These are phyloP conservation scores for Populus alba DNA, from an alignment of 345 rosid genomes.

Conservation along the genomic window DNA sequence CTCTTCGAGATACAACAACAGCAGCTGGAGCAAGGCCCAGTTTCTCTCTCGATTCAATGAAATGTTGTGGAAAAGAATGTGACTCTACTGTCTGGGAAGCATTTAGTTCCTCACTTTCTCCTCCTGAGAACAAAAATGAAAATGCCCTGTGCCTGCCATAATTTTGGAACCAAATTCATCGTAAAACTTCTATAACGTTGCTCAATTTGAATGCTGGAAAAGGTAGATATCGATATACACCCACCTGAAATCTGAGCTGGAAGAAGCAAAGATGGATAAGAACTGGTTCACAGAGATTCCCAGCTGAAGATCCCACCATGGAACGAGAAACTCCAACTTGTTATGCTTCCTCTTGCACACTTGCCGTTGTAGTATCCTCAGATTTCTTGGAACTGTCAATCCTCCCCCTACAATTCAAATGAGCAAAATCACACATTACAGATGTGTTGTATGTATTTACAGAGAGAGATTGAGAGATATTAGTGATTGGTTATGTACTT, in stretches of 20 bases:
- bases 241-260: slow-evolving; percentile 83
- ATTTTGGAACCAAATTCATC: not conserved
- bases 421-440: slow-evolving; percentile 1
- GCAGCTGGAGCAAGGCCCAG: slow-evolving; percentile 87
- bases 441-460: not conserved
- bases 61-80: slow-evolving; percentile 81
- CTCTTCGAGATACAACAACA: slow-evolving; percentile 57
- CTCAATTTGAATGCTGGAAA: slow-evolving; percentile 1
- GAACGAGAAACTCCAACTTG: slow-evolving; percentile 77
- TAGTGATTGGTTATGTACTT: slow-evolving; percentile 40
- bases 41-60: slow-evolving; percentile 56
- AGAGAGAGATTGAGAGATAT: not conserved
- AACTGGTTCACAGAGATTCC: slow-evolving; percentile 94
- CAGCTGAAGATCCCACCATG: slow-evolving; percentile 97
- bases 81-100: slow-evolving; percentile 69
- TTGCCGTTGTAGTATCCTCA: slow-evolving; percentile 92
- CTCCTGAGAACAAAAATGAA: slow-evolving; percentile 72
- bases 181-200: not conserved
- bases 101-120: slow-evolving; percentile 75
- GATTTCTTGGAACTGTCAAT: slow-evolving; percentile 81
- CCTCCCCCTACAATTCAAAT: slow-evolving; percentile 71
- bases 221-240: not conserved
- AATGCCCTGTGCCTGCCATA: slow-evolving; percentile 77
- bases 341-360: slow-evolving; percentile 76
- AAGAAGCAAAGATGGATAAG: slow-evolving; percentile 71